Evolutionary conservation across 768 basidiomycete genomes (phyloP).

Genomic region (Candolleomyces eurysporus): DNA sequence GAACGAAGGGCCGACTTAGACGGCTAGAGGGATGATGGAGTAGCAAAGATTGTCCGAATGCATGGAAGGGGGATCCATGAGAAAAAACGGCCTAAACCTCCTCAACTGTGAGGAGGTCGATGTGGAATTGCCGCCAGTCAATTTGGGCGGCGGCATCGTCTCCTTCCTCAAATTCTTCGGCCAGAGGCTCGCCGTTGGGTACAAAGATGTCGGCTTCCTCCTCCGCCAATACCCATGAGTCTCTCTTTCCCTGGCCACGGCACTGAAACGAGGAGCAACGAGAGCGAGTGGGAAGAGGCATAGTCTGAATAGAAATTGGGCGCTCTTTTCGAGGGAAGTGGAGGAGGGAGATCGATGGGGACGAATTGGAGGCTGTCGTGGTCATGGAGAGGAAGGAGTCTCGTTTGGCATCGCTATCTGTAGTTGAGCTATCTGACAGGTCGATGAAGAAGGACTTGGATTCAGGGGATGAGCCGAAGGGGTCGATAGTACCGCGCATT

Average conservation of each 20-base stretch:
- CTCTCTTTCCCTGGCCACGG: conserved; percentile 26
- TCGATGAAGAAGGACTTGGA: conserved; percentile 44
- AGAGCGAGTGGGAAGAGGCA: conserved; percentile 25
- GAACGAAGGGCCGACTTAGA: no score
- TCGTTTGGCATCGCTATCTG: conserved; percentile 25
- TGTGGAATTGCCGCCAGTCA: conserved; percentile 61
- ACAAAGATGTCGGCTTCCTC: conserved; percentile 24
- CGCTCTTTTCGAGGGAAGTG: conserved; percentile 16
- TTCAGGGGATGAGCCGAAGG: conserved; percentile 37
- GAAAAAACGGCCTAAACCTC: background rate
- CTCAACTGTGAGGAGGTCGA: conserved; percentile 37
- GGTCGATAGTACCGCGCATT: conserved; percentile 29
- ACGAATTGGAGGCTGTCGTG: conserved; percentile 33
- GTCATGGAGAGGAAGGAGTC: conserved; percentile 45
- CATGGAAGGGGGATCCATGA: background rate
- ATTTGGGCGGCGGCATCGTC: conserved; percentile 37
- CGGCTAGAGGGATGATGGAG: no score
- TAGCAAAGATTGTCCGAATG: no score
- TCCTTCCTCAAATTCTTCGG: conserved; percentile 24
- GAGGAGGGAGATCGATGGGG: conserved; percentile 16
- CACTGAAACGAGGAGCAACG: conserved; percentile 24
- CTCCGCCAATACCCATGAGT: conserved; percentile 40
- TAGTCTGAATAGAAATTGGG: conserved; percentile 24
- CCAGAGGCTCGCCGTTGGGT: conserved; percentile 13
- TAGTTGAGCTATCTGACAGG: conserved; percentile 14